Base-by-base conservation (phyloP, 169 alveolate genomes). In the Plasmodium gonderi region DNA sequence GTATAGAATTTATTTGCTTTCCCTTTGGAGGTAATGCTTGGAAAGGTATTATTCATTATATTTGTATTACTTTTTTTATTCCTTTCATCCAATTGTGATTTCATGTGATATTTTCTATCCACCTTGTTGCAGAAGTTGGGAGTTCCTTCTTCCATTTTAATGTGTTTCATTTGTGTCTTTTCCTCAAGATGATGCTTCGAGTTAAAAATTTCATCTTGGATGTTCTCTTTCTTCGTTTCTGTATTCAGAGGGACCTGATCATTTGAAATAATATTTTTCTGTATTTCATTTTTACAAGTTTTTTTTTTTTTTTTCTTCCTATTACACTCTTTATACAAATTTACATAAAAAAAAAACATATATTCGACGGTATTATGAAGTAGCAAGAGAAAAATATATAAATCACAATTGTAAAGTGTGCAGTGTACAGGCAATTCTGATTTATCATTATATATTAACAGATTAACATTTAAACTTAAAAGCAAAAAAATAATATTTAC, bases 301-400 rank as follows among this genome's bases (percentile, higher is more conserved):
- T 80, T 47, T 49, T 3, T 26, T 29, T 26, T 14, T 8, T 40
- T 36, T 65, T 33, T 1, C 23, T 33, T 0, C 23, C 74, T 47
- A 8, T 23, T 80, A 26, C 23, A 5, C 3, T 33, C 72, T 17
- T 64, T 5, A 38, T 74, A 29, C 23, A 20, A 8, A 33, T 77
- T 36, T 11, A 77, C 29, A 14, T 29, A 20, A 9, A 31, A 44
- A 49, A 76, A 89, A 67, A 89, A 89, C 26, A 89, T 7, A 78
- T 67, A 89, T 38, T 89, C 94, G 3, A 89, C 51, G 9, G 94
- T 89, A 42, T 89, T 89, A 36, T 89, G 94, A n/a, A 89, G 77
- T 2, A 89, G 74, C 26, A 89, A 67, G 9, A 89, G 26, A 60
- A 89, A 89, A 42, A 89, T 77, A 49, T 89, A 89, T 20, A 36